phyloP scores from a whole-genome alignment of 495 filamentous ascomycete species.

The Trichoderma parareesei region DNA sequence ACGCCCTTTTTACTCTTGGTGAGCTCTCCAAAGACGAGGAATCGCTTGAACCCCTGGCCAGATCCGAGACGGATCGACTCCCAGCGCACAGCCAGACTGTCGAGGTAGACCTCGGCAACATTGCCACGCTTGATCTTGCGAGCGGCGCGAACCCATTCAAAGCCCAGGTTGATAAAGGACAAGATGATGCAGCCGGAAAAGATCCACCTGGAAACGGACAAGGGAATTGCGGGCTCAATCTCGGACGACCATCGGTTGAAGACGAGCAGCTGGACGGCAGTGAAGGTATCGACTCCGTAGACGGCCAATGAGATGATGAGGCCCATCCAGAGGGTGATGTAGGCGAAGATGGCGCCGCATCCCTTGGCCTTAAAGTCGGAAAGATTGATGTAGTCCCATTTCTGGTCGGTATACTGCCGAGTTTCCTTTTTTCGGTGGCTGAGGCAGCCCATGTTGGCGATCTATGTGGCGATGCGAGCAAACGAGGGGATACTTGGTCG shows the following conservation, averaged over 20 bases:
- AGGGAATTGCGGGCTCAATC: slow-evolving; percentile 42
- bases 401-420: slow-evolving; percentile 67
- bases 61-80: slow-evolving; percentile 66
- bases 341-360: slow-evolving; percentile 69
- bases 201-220: slow-evolving; percentile 77
- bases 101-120: slow-evolving; percentile 85
- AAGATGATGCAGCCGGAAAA: slow-evolving; percentile 83
- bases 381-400: slow-evolving; percentile 92
- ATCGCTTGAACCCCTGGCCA: slow-evolving; percentile 69
- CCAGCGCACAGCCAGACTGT: slow-evolving; percentile 71
- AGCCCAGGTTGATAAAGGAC: slow-evolving; percentile 68
- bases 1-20: slow-evolving; percentile 86
- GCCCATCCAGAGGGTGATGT: slow-evolving; percentile 73
- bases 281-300: slow-evolving; percentile 86
- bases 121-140: slow-evolving; percentile 73
- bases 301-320: slow-evolving; percentile 72
- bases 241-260: slow-evolving; percentile 62
- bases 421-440: slow-evolving; percentile 60
- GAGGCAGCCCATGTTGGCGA: slow-evolving; percentile 60
- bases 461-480: slow-evolving; percentile 14
- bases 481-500: slow-evolving; percentile 12
- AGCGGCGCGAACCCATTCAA: slow-evolving; percentile 68
- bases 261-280: slow-evolving; percentile 78
- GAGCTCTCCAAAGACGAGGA: slow-evolving; percentile 85
- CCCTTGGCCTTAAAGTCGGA: slow-evolving; percentile 79